Percentiles rank a stretch among this genome's conserved stretches.
phyloP scores from a whole-genome alignment of 73 alveolate species.

The Stentor coeruleus region DNA sequence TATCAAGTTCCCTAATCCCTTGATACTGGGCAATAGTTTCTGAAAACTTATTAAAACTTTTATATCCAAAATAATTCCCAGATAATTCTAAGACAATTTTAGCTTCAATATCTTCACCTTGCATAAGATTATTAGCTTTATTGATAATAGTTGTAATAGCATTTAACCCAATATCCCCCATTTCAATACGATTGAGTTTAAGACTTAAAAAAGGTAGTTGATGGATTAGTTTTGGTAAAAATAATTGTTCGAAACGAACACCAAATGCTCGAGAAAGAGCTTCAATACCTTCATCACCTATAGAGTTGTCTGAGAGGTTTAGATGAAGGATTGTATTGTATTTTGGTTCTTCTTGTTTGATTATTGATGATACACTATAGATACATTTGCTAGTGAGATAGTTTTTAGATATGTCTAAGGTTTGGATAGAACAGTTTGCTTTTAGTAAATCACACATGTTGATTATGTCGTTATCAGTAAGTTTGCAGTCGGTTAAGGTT shows the following conservation, averaged over 20 bases:
- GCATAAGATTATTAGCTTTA: background rate
- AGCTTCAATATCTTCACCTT: constrained; percentile 11
- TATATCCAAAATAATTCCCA: background rate
- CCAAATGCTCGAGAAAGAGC: background rate
- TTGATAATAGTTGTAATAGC: background rate
- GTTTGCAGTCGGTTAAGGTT: background rate
- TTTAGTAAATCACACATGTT: background rate
- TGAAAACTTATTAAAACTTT: background rate
- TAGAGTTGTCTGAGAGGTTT: background rate
- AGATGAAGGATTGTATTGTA: background rate
- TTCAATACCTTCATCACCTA: constrained; percentile 18
- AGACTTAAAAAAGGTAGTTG: background rate
- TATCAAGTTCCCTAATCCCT: background rate
- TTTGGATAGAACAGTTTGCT: background rate
- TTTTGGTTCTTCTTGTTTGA: constrained; percentile 10
- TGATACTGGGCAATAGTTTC: constrained; percentile 3
- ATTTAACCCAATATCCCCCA: background rate
- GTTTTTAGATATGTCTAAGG: background rate
- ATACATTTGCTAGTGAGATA: background rate
- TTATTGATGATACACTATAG: background rate
- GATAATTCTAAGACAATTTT: background rate
- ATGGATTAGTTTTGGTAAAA: background rate
- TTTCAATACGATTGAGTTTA: background rate
- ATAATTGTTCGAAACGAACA: constrained; percentile 19
- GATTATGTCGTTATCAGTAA: background rate